phyloP scores from a whole-genome alignment of 2,329 filamentous ascomycete genomes.

The Ceratocystiopsis brevicomis region DNA sequence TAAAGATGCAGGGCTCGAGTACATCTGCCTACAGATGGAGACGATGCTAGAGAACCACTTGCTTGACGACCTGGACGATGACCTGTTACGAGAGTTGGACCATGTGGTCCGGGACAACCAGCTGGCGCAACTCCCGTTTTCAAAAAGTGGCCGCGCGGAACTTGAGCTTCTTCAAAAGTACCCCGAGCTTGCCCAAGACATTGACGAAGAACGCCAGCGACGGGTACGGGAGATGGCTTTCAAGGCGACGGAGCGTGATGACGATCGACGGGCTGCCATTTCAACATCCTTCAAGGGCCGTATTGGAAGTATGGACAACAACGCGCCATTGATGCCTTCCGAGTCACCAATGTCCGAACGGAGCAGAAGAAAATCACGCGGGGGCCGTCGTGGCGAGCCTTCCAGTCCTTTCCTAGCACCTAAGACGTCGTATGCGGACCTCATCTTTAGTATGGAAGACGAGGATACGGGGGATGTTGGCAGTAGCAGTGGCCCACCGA shows the following conservation, averaged over 20 bases:
- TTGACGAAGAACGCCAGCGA: slow-evolving; percentile 48
- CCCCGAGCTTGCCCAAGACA: slow-evolving; percentile 41
- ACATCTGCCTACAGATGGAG: slow-evolving; percentile 81
- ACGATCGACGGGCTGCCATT: slow-evolving; percentile 40
- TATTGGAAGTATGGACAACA: slow-evolving; percentile 46
- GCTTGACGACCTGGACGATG: slow-evolving; percentile 68
- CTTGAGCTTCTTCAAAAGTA: slow-evolving; percentile 43
- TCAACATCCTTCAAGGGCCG: slow-evolving; percentile 38
- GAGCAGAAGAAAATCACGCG: slow-evolving; percentile 26
- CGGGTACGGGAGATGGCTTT: slow-evolving; percentile 63
- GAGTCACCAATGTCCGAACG: slow-evolving; percentile 24
- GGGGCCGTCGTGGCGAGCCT: slow-evolving; percentile 28
- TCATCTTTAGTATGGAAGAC: slow-evolving; percentile 93
- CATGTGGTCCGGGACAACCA: slow-evolving; percentile 67
- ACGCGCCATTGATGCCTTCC: slow-evolving; percentile 14
- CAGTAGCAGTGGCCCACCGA: slow-evolving; percentile 13
- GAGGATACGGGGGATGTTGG: slow-evolving; percentile 25
- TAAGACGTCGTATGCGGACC: slow-evolving; percentile 49
- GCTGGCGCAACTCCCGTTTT: slow-evolving; percentile 55
- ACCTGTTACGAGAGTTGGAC: slow-evolving; percentile 67
- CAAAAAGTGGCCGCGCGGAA: slow-evolving; percentile 56
- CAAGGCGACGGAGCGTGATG: slow-evolving; percentile 40
- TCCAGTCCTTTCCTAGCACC: slow-evolving; percentile 49
- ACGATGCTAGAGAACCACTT: slow-evolving; percentile 79
- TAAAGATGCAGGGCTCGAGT: slow-evolving; percentile 75